These are phyloP conservation scores for Albatrellus ellisii DNA, from an alignment of 768 basidiomycete genomes.

Conservation along the genomic window DNA sequence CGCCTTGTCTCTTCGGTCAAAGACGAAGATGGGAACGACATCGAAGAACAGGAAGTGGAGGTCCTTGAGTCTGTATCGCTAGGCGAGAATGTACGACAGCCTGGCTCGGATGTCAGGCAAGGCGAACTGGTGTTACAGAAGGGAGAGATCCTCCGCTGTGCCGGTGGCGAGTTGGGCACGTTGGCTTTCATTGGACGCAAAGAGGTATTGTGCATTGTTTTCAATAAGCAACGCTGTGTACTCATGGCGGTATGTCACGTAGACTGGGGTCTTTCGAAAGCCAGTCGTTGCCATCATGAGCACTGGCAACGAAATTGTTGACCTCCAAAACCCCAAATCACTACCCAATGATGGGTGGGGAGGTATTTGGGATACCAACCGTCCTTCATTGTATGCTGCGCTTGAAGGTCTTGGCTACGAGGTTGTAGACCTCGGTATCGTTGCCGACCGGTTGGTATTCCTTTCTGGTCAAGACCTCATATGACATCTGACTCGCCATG, in stretches of 20 bases:
- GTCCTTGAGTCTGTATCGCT: conserved; percentile 45
- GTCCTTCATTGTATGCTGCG: conserved; percentile 62
- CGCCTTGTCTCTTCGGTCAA: conserved; percentile 44
- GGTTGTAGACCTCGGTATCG: conserved; percentile 73
- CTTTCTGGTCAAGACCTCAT: no score
- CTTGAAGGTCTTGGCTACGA: conserved; percentile 64
- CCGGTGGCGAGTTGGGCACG: conserved; percentile 78
- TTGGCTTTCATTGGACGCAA: conserved; percentile 65
- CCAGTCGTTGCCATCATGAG: conserved; percentile 73
- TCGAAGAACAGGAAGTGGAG: conserved; percentile 63
- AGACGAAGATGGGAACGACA: conserved; percentile 24
- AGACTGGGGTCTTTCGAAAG: conserved; percentile 62
- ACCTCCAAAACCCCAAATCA: conserved; percentile 33
- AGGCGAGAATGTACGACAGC: conserved; percentile 61
- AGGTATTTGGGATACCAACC: conserved; percentile 77
- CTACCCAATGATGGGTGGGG: conserved; percentile 36
- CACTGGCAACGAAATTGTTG: conserved; percentile 74
- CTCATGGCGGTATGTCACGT: neutral
- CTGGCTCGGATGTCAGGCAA: conserved; percentile 59
- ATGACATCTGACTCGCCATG: neutral
- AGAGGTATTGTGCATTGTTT: conserved; percentile 30
- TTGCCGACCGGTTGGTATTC: conserved; percentile 46
- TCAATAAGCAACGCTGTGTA: neutral
- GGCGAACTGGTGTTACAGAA: conserved; percentile 56
- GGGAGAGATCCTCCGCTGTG: conserved; percentile 45